phyloP scores from a whole-genome alignment of 306 rosid genomes.

The Castanea crenata region DNA sequence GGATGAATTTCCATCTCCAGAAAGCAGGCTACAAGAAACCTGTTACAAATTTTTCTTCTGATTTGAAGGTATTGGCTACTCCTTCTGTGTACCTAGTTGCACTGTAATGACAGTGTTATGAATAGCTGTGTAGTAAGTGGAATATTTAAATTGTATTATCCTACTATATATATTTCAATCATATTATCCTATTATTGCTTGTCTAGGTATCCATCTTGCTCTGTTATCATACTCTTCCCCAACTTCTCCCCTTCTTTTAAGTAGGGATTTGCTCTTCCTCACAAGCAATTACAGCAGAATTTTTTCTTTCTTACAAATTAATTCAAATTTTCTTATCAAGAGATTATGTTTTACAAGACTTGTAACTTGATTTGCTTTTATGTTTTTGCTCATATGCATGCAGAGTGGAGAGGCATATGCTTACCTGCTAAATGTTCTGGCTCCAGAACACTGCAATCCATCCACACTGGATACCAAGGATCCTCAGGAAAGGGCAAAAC shows the following conservation, averaged over 20 bases:
- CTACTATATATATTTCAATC: not conserved
- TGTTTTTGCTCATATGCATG: conserved; percentile 14
- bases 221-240: not conserved
- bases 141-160: not conserved
- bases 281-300: not conserved
- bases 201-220: not conserved
- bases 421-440: conserved; percentile 91
- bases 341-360: conserved; percentile 8
- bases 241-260: not conserved
- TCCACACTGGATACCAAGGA: conserved; percentile 76
- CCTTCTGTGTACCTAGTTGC: not conserved
- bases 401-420: conserved; percentile 97
- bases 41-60: conserved; percentile 80
- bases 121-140: not conserved
- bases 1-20: conserved; percentile 98
- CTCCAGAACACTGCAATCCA: conserved; percentile 83
- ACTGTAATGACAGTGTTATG: not conserved
- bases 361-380: conserved; percentile 8
- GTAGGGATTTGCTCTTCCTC: not conserved
- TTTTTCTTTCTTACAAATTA: conserved; percentile 3
- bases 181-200: not conserved
- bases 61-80: conserved; percentile 66
- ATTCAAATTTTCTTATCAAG: conserved; percentile 13
- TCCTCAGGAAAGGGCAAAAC: conserved; percentile 61
- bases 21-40: conserved; percentile 82